Base-by-base conservation (phyloP, 306 rosid species). In the Lathyrus aphaca region DNA sequence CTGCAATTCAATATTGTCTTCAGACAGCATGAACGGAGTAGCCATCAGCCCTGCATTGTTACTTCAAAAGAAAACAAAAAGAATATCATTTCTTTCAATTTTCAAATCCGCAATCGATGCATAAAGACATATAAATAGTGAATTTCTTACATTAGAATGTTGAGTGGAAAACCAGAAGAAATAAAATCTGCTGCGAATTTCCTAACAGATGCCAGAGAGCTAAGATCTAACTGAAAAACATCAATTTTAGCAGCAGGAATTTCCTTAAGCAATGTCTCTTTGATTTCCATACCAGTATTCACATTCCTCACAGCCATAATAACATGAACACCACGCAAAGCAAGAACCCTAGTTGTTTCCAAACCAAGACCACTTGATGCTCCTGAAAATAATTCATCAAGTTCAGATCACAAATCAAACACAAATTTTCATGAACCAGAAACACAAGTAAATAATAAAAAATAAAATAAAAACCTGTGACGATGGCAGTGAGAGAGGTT, bases 41-140 rank as follows among this genome's bases (percentile, higher is more conserved):
- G 87, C 96, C 96, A 86, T 83, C 56, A 88, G 30, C 21, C 98
- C 98, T 67, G 96, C 96, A 82, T 92, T 92, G 74, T 92, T 92
- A 64, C 91, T 92, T 85, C 27, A 66, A 67, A 77, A 70, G 66
- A 79, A 73, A 79, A 46, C 8, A 46, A 58, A 74, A 3, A 77
- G n/a, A 68, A 66, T 13, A 29, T 14, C 27, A 37, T 53, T 32
- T 56, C 42, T 54, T 65, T 72, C 30, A 72, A 69, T 23, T 64
- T 69, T 64, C 59, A 73, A 66, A 49, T 49, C 12, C 21, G 38
- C 13, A 74, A 74, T 18, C 45, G 39, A 44, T 59, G 53, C 8
- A 51, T 9, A 51, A 19, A 18, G n/a, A 19, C 58, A 51, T 18
- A 51, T 18, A 51, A 5, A n/a, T 10, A 44, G 50, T 44, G 40